phyloP scores from a whole-genome alignment of 306 rosid species.

The Vigna trinervia region DNA sequence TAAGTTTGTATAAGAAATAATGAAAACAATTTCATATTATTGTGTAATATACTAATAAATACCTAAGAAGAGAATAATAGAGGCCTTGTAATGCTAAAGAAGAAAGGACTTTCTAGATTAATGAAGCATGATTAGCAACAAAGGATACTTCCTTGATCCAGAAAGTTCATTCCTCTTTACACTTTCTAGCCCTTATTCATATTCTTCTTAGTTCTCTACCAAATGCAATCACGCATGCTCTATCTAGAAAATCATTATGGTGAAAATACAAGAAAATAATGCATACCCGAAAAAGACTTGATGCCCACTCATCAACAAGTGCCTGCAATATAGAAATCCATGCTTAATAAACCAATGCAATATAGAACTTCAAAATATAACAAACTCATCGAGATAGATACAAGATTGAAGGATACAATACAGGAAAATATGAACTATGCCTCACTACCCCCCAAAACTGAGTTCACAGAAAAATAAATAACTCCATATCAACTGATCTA shows the following conservation, averaged over 20 bases:
- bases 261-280: constrained; percentile 40
- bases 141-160: too few relatives aligned
- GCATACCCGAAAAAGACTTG: constrained; percentile 95
- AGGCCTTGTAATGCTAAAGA: too few relatives aligned
- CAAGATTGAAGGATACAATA: constrained; percentile 22
- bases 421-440: constrained; percentile 4
- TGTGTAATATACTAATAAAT: too few relatives aligned
- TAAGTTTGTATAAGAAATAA: too few relatives aligned
- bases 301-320: constrained; percentile 97
- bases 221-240: constrained; percentile 9
- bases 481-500: constrained; percentile 33
- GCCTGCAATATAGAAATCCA: constrained; percentile 65
- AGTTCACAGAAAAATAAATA: constrained; percentile 28
- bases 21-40: too few relatives aligned
- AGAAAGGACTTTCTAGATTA: too few relatives aligned
- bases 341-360: constrained; percentile 20
- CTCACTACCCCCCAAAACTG: not conserved
- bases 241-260: constrained; percentile 14
- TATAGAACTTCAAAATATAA: constrained; percentile 6
- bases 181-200: too few relatives aligned
- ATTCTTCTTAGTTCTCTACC: too few relatives aligned
- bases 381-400: not conserved
- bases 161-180: too few relatives aligned
- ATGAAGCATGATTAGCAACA: too few relatives aligned
- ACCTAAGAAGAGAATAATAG: too few relatives aligned